These are phyloP conservation scores for Cladosporium austrohemisphaericum DNA, from an alignment of 2,329 filamentous ascomycete genomes.

Conservation along the genomic window DNA sequence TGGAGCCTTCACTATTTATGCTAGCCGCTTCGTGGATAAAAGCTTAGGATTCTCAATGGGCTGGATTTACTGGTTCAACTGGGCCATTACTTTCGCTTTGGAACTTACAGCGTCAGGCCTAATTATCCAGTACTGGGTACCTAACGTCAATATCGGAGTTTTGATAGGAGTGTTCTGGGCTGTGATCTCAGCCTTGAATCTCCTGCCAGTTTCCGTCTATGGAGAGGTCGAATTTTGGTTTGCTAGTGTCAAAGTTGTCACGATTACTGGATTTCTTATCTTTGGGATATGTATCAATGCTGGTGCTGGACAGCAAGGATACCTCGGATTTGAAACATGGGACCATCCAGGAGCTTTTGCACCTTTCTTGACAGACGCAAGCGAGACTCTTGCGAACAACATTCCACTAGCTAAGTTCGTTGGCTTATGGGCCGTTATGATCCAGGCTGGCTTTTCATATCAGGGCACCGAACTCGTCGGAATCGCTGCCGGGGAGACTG, in stretches of 20 bases:
- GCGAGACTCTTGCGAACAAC: slow-evolving; percentile 15
- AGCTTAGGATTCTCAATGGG: slow-evolving; percentile 47
- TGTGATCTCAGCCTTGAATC: slow-evolving; percentile 44
- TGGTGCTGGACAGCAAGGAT: slow-evolving; percentile 48
- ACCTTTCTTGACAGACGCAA: slow-evolving; percentile 20
- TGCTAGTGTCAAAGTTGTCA: slow-evolving; percentile 49
- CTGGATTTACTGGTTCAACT: slow-evolving; percentile 44
- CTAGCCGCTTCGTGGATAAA: slow-evolving; percentile 43
- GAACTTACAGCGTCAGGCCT: slow-evolving; percentile 38
- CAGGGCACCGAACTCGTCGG: slow-evolving; percentile 53
- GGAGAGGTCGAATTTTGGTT: slow-evolving; percentile 56
- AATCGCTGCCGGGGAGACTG: slow-evolving; percentile 51
- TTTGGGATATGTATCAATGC: slow-evolving; percentile 40
- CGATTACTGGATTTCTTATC: slow-evolving; percentile 45
- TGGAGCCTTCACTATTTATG: slow-evolving; percentile 51
- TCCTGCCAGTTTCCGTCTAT: slow-evolving; percentile 50
- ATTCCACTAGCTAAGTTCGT: slow-evolving; percentile 33
- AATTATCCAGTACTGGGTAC: slow-evolving; percentile 39
- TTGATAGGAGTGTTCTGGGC: slow-evolving; percentile 33
- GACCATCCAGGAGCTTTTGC: slow-evolving; percentile 37
- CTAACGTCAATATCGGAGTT: slow-evolving; percentile 40
- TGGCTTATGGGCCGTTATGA: slow-evolving; percentile 55
- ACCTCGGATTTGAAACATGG: slow-evolving; percentile 57
- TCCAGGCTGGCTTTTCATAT: slow-evolving; percentile 56
- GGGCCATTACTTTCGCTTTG: slow-evolving; percentile 41